Evolutionary conservation across 2,329 filamentous ascomycete species (phyloP).

Genomic region (Emericellopsis cladophorae): DNA sequence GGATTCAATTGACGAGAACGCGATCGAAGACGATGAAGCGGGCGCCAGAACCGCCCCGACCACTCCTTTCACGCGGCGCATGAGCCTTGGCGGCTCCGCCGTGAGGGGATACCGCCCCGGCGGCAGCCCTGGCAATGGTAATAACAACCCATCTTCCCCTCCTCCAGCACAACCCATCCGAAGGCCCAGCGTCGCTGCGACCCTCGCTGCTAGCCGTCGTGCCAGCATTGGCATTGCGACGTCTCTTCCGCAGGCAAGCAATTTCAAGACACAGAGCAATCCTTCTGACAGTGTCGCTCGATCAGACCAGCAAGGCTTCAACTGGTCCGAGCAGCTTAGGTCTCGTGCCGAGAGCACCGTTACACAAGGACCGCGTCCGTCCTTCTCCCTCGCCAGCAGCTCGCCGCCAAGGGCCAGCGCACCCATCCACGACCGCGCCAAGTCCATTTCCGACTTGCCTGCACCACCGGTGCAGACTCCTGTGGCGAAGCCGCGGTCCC

Average conservation of each 20-base stretch:
- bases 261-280: constrained; percentile 40
- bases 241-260: constrained; percentile 43
- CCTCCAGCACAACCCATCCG: constrained; percentile 16
- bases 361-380: constrained; percentile 36
- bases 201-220: constrained; percentile 19
- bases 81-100: constrained; percentile 80
- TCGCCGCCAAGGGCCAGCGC: constrained; percentile 21
- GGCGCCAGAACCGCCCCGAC: constrained; percentile 44
- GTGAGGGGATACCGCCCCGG: constrained; percentile 43
- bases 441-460: constrained; percentile 55
- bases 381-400: constrained; percentile 43
- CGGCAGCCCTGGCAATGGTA: constrained; percentile 53
- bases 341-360: constrained; percentile 76
- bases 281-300: constrained; percentile 53
- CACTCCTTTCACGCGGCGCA: constrained; percentile 68
- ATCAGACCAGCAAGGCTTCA: constrained; percentile 78
- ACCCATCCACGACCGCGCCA: constrained; percentile 49
- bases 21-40: constrained; percentile 55
- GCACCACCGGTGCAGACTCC: constrained; percentile 39
- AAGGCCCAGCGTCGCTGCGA: constrained; percentile 18
- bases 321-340: constrained; percentile 93
- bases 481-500: constrained; percentile 28
- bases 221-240: constrained; percentile 19
- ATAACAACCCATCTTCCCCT: constrained; percentile 30
- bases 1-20: constrained; percentile 57